Base-by-base conservation (phyloP, 2,329 filamentous ascomycete genomes). In the Alternaria angustiovoidea region DNA sequence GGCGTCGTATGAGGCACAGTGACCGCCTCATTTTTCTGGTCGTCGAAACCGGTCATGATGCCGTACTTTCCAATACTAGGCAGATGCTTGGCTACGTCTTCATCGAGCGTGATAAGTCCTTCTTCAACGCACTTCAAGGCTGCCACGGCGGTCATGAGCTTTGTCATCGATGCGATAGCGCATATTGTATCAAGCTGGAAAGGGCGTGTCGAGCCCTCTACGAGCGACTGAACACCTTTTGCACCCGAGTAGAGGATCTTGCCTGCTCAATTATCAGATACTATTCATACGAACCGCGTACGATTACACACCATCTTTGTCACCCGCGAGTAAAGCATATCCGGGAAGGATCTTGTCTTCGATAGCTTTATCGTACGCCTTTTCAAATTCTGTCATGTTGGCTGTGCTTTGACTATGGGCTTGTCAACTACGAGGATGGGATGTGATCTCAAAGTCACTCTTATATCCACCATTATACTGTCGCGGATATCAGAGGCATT, bases 121-220 rank as follows among this genome's bases (percentile, higher is more conserved):
- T 64, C 65, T 43, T 73, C 70, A 3, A 74, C 64, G 22, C 64
- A 39, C 42, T 69, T 71, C 54, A 71, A 51, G 14, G 49, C 57
- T 7, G 63, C 69, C 1, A 74, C 64, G 7, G 66, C 34, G 1
- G 70, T 72, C 32, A 71, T 51, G 22, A 73, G 54, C 41, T 74
- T 75, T 1, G 81, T 83, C 70, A 51, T 51, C 26, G 48, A 39
- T 81, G 82, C 82, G 18, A 85, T 81, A 82, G 89, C 86, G 8
- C 62, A 64, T 47, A 65, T 61, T 7, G 64, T 62, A 38, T 64
- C 56, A 22, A 59, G 55, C 20, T 52, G 49, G 42, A 65, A 66
- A 22, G 62, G 54, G 1, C 26, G 32, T 22, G 24, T 34, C 3
- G 57, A 54, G 38, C 42, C 61, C 46, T 55, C 36, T 7, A 36